phyloP scores from a whole-genome alignment of 352 stramenopile genomes.

The Globisporangium radiosum region DNA sequence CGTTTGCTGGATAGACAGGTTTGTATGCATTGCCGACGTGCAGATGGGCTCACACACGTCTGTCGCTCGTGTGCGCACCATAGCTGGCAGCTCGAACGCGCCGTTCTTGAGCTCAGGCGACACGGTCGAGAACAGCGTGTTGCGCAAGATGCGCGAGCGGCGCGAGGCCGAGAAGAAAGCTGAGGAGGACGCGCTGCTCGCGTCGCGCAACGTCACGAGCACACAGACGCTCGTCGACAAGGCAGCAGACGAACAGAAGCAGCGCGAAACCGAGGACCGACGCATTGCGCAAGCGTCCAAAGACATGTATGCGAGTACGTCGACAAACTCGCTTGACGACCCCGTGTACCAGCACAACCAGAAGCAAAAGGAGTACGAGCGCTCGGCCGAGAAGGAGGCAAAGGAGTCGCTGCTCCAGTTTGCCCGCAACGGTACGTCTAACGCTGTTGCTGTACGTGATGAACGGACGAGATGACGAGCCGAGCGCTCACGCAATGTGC shows the following conservation, averaged over 20 bases:
- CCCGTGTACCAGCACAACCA: slow-evolving; percentile 41
- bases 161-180: slow-evolving; percentile 34
- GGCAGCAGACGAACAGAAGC: slow-evolving; percentile 36
- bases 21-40: too few species aligned
- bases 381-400: slow-evolving; percentile 13
- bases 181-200: slow-evolving; percentile 29
- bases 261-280: slow-evolving; percentile 32
- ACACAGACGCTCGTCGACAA: slow-evolving; percentile 44
- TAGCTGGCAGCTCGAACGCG: background rate
- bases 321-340: slow-evolving; percentile 32
- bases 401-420: slow-evolving; percentile 24
- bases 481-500: background rate
- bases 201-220: slow-evolving; percentile 25
- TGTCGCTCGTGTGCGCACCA: too few species aligned
- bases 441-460: too few species aligned
- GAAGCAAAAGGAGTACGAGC: slow-evolving; percentile 42
- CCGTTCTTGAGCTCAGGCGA: background rate
- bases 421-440: slow-evolving; percentile 6
- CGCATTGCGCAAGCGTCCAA: slow-evolving; percentile 26
- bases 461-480: too few species aligned
- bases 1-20: too few species aligned
- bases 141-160: slow-evolving; percentile 29
- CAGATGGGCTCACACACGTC: too few species aligned
- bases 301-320: slow-evolving; percentile 30
- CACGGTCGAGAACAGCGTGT: slow-evolving; percentile 19